Base-by-base conservation (phyloP, 352 stramenopile species). In the Blastocystis sp. region DNA sequence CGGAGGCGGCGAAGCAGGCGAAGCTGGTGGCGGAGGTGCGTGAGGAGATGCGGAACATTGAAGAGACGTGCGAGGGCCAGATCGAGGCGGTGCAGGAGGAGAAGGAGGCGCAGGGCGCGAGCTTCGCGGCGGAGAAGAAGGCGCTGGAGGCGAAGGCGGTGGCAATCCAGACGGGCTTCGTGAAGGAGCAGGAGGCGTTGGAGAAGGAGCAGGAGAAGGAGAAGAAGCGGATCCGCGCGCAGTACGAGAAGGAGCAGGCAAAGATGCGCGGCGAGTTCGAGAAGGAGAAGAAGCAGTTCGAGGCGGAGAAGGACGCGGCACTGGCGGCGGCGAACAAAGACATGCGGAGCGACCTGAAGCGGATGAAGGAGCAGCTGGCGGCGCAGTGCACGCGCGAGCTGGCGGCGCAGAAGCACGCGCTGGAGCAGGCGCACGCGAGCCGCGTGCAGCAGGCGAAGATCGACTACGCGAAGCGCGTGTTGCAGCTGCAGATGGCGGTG, bases 171-270 rank as follows among this genome's bases (percentile, higher is more conserved):
- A 87, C 21, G 3, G 19, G 19, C 7, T 77, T 87, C 38, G 65
- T 77, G 54, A 87, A 87, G 42, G 42, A 87, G 40, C 62, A 45
- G 7, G 65, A 87, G 45, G 43, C 2, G 19, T 17, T 65, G 34
- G 71, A 81, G 48, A 43, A 14, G 17, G 71, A 81, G 57, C 62
- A 68, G 24, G 71, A 81, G 11, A 66, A 64, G 24, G 71, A 81
- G 59, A 81, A 81, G 59, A 24, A 65, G 59, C 71, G 34, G 21
- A 81, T 81, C 71, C 62, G 62, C 45, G 2, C 62, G 62, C 71
- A 81, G 59, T 81, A 81, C 42, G 71, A 81, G 71, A 81, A 81
- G 71, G 71, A 81, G 57, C 71, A 48, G 3, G 9, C 71, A 28
- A 64, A 66, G 57, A 59, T 81, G 71, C 14, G 14, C 4, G 21